Percentiles rank a stretch among this genome's conserved stretches.
phyloP scores from a whole-genome alignment of 805 yeast genomes.

The Candida morakotiae region DNA sequence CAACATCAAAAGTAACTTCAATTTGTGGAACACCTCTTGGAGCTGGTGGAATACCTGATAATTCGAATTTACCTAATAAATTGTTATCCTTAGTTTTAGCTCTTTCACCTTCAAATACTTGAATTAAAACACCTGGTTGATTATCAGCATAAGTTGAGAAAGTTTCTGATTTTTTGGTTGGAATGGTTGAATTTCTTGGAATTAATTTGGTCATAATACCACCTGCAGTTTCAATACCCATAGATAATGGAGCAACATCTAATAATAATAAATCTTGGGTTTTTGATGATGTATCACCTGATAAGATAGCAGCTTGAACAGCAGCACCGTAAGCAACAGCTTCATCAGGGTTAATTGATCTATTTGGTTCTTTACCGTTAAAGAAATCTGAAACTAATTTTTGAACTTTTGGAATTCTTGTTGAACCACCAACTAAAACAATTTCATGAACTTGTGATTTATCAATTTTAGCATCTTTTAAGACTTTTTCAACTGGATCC shows the following conservation, averaged over 20 bases:
- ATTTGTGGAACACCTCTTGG: constrained; percentile 99
- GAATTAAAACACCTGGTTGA: constrained; percentile 98
- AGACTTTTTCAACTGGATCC: constrained; percentile 93
- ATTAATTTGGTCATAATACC: constrained; percentile 98
- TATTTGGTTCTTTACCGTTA: constrained; percentile 96
- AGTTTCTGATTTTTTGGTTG: constrained; percentile 95
- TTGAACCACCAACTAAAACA: constrained; percentile 96
- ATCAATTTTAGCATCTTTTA: constrained; percentile 86
- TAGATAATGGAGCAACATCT: constrained; percentile 96
- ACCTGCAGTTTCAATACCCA: constrained; percentile 99
- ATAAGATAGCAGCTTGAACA: constrained; percentile 93
- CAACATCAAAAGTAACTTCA: constrained; percentile 95
- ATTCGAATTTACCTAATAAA: constrained; percentile 94
- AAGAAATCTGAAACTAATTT: constrained; percentile 93
- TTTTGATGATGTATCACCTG: constrained; percentile 95
- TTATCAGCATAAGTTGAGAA: constrained; percentile 97
- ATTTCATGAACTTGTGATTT: constrained; percentile 88
- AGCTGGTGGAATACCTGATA: constrained; percentile 95
- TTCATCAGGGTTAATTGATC: constrained; percentile 96
- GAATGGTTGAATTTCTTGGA: constrained; percentile 97
- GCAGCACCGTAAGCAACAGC: constrained; percentile 99
- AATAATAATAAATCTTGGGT: constrained; percentile 91
- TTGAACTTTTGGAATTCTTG: constrained; percentile 97
- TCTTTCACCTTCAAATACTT: constrained; percentile 98
- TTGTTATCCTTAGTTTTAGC: constrained; percentile 94